phyloP scores from a whole-genome alignment of 225 moss, liverwort and hornwort species.

The Pseudisothecium myosuroides region DNA sequence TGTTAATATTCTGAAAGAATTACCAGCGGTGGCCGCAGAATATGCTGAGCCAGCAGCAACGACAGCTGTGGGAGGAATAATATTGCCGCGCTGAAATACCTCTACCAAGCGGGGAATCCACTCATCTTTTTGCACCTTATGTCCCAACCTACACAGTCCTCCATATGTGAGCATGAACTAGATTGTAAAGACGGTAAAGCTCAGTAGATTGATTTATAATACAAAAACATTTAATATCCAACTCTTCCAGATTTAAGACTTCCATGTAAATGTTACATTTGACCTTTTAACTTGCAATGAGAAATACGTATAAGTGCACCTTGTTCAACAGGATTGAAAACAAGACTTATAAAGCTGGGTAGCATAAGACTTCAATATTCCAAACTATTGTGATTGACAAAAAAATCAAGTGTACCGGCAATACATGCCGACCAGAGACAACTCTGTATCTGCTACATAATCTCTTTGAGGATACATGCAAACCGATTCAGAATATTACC shows the following conservation, averaged over 20 bases:
- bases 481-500: slow-evolving; percentile 42
- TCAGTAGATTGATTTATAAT: neutral
- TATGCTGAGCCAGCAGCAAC: slow-evolving; percentile 87
- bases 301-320: neutral
- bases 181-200: neutral
- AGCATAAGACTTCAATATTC: neutral
- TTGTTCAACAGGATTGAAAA: neutral
- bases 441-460: slow-evolving; percentile 17
- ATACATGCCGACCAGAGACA: slow-evolving; percentile 22
- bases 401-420: slow-evolving; percentile 10
- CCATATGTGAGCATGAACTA: neutral
- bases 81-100: slow-evolving; percentile 69
- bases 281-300: neutral
- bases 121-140: slow-evolving; percentile 97
- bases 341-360: neutral
- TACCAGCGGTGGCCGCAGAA: slow-evolving; percentile 88
- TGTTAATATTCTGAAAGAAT: neutral
- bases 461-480: slow-evolving; percentile 6
- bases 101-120: slow-evolving; percentile 79
- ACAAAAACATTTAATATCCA: neutral
- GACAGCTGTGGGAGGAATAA: slow-evolving; percentile 59
- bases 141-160: slow-evolving; percentile 65
- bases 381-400: neutral
- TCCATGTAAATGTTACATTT: neutral
- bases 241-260: neutral